Evolutionary conservation across 768 basidiomycete genomes (phyloP).

Genomic region (Suillus subalutaceus): DNA sequence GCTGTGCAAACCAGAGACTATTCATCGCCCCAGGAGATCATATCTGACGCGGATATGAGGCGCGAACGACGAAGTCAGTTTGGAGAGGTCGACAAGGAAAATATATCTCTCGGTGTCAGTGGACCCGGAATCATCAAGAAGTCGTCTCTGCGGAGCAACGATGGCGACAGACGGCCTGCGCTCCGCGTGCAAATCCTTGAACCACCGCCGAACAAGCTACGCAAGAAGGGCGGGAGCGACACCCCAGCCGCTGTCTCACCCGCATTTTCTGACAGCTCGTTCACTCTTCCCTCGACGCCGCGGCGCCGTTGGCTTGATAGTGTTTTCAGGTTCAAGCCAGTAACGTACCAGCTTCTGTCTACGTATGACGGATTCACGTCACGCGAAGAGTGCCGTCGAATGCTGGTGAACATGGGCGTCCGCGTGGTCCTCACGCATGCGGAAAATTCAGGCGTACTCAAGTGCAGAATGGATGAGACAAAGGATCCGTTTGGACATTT

Average conservation of each 20-base stretch:
- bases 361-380: conserved; percentile 63
- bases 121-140: conserved; percentile 38
- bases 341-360: conserved; percentile 60
- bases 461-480: conserved; percentile 75
- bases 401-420: conserved; percentile 75
- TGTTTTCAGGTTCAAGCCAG: conserved; percentile 84
- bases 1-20: conserved; percentile 38
- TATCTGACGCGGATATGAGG: conserved; percentile 12
- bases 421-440: conserved; percentile 65
- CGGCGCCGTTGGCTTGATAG: conserved; percentile 82
- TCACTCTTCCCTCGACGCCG: conserved; percentile 46
- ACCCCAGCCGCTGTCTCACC: conserved; percentile 33
- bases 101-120: conserved; percentile 26
- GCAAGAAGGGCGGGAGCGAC: conserved; percentile 25
- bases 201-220: conserved; percentile 45
- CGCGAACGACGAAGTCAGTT: conserved; percentile 17
- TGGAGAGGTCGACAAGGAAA: conserved; percentile 61
- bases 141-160: conserved; percentile 45
- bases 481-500: conserved; percentile 56
- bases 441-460: conserved; percentile 68
- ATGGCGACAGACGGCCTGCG: conserved; percentile 21
- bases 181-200: conserved; percentile 58
- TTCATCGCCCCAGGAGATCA: conserved; percentile 27
- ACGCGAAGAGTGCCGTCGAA: conserved; percentile 69
- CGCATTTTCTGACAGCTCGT: conserved; percentile 50